Base-by-base conservation (phyloP, 2,329 filamentous ascomycete genomes). In the Colletotrichum sp. region DNA sequence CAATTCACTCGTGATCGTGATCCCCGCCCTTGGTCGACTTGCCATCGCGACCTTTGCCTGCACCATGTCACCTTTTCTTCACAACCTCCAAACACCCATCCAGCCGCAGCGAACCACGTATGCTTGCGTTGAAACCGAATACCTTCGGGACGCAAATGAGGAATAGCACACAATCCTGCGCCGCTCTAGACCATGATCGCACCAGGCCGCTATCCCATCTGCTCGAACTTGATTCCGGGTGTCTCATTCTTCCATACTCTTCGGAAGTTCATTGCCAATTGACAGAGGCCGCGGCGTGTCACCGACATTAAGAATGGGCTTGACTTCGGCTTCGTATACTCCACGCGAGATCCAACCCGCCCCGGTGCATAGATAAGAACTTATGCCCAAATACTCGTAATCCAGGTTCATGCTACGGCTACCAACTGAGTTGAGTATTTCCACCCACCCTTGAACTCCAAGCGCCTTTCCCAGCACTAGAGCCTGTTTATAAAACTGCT, bases 401-500 rank as follows among this genome's bases (percentile, higher is more conserved):
- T 39, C 36, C 16, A 39, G 4, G 36, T 26, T 26, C 24, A 26
- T 26, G 24, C 24, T 26, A 26, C 24, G 24, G 24, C 24, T 26
- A 26, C 24, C 24, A 26, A 49, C n/a, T 21, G 10, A 49, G 44
- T 12, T 49, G 9, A 7, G n/a, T 21, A 1, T 0, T n/a, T 44
- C 16, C 39, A 18, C 16, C 39, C 18, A n/a, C 39, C 39, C 1
- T n/a, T 10, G 0, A 6, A 1, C 16, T 44, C 4, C 39, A 0
- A 44, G 2, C 5, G 39, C 9, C 8, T 6, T 6, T 44, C 5
- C 1, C 1, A 44, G 18, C 0, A 0, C 18, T 3, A 44, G 18
- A 10, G 8, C 39, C 39, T 44, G 5, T 0, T n/a, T 2, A n/a
- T 10, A 18, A 44, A 18, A 18, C 5, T n/a, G 3, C 0, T 10